phyloP scores from a whole-genome alignment of 2,329 filamentous ascomycete species.

The Hypoxylon sp. region DNA sequence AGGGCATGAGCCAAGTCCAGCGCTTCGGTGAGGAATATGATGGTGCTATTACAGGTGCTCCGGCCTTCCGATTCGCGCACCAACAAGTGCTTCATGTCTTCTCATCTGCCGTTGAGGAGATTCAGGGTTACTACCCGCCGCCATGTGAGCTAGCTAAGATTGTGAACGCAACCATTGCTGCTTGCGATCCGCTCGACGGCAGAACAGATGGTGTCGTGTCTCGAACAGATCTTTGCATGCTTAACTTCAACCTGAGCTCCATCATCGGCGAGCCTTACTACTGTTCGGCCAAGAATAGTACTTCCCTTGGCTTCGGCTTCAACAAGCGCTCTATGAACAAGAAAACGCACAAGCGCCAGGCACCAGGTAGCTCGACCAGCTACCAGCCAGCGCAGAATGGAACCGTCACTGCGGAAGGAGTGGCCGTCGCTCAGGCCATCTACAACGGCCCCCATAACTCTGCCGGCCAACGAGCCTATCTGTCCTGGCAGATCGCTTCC shows the following conservation, averaged over 20 bases:
- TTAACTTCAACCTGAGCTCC: slow-evolving; percentile 54
- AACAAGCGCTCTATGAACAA: slow-evolving; percentile 40
- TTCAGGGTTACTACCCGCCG: slow-evolving; percentile 59
- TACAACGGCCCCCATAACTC: slow-evolving; percentile 56
- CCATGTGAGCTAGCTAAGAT: slow-evolving; percentile 65
- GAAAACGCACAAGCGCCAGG: slow-evolving; percentile 29
- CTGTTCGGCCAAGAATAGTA: slow-evolving; percentile 51
- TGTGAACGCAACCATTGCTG: slow-evolving; percentile 67
- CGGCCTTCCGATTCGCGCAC: slow-evolving; percentile 61
- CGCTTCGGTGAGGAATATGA: slow-evolving; percentile 60
- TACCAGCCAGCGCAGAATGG: slow-evolving; percentile 54
- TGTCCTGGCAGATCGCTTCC: slow-evolving; percentile 56
- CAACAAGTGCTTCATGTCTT: slow-evolving; percentile 61
- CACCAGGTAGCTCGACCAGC: slow-evolving; percentile 28
- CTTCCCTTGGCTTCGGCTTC: slow-evolving; percentile 47
- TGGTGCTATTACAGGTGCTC: slow-evolving; percentile 62
- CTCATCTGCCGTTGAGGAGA: slow-evolving; percentile 57
- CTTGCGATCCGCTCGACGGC: slow-evolving; percentile 70
- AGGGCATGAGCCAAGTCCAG: slow-evolving; percentile 64
- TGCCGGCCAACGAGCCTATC: slow-evolving; percentile 55
- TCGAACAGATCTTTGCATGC: slow-evolving; percentile 55
- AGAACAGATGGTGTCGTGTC: slow-evolving; percentile 67
- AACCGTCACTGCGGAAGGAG: slow-evolving; percentile 54
- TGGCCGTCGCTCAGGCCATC: slow-evolving; percentile 55
- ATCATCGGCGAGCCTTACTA: slow-evolving; percentile 55